Base-by-base conservation (phyloP, 176 grass and related monocot genomes). In the Panicum miliaceum region DNA sequence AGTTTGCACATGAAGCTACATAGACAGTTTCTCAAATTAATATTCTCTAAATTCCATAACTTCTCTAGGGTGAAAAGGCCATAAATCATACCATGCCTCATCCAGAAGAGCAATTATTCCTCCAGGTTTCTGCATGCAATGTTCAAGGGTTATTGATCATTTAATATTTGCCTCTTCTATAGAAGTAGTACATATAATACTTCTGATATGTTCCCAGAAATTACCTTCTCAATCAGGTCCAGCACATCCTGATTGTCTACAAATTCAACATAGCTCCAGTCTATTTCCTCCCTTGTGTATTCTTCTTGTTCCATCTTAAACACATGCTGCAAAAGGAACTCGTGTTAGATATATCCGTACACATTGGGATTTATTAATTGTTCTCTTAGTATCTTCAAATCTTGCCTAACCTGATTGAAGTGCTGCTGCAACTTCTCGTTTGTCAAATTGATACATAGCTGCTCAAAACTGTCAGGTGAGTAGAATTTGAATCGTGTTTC, bases 281-380 rank as follows among this genome's bases (percentile, higher is more conserved):
- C 82, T 34, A 98, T 98, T 78, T 98, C 92, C 77, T 98, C 95
- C 61, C 54, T 93, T 70, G 95, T 94, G 68, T 98, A 98, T 37
- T 94, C 90, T 83, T 98, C 95, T 86, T 98, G 95, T 82, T 98
- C 95, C 95, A 98, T 98, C 88, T 98, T 98, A 70, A 98, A 98
- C 54, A 98, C 95, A 16, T 98, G 95, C 92, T 97, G 90, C 79
- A 78, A 23, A 47, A 81, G 69, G 38, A 85, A 83, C 42, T 81
- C 20, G 56, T 40, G 43, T 65, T 81, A 66, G 35, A 62, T 63
- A 27, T 62, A 37, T 69, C 40, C 20, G 11, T 40, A 87, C 36
- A 45, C 64, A 63, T 48, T 74, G 12, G 80, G 57, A 60, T n/a
- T 45, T 5, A 10, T 29, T 73, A 65, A 59, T 5, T 23, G 47